These are phyloP conservation scores for Alternaria metachromatica DNA, from an alignment of 2,329 filamentous ascomycete genomes.

Conservation along the genomic window DNA sequence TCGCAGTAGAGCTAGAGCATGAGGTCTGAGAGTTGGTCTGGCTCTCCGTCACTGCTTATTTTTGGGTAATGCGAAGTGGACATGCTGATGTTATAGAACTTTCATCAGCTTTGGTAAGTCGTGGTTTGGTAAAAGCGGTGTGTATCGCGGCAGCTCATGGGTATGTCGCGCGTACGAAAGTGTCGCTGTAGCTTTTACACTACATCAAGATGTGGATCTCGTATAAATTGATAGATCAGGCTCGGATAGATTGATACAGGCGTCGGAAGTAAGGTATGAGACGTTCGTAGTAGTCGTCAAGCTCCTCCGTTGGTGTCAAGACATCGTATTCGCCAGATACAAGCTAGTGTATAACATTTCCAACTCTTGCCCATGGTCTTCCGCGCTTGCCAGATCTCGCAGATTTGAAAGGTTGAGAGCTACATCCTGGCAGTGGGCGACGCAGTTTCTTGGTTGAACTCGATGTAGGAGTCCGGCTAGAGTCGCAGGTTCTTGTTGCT, in stretches of 20 bases:
- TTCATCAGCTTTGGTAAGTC: not conserved
- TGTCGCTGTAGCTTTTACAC: not conserved
- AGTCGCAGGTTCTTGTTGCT: not conserved
- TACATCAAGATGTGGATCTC: not conserved
- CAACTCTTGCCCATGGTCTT: not conserved
- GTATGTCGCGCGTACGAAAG: not conserved
- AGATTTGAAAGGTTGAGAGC: not conserved
- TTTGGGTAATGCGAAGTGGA: too few relatives aligned
- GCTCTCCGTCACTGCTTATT: not conserved
- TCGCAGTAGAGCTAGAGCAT: not conserved
- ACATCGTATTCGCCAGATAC: not conserved
- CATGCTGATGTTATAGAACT: not conserved
- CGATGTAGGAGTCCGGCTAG: not conserved
- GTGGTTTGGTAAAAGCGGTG: not conserved
- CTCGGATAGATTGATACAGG: not conserved
- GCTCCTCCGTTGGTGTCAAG: not conserved
- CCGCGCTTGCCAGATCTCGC: not conserved
- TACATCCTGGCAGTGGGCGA: not conserved
- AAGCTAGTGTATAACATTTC: not conserved
- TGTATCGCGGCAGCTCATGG: not conserved
- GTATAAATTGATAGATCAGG: not conserved
- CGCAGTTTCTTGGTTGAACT: not conserved
- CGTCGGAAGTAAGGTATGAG: not conserved
- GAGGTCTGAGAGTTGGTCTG: not conserved
- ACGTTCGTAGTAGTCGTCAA: not conserved